Evolutionary conservation across 1,284 basidiomycete genomes (phyloP), one percentile per base, ranked within the genome.

Genomic region (Volvariella surrecta): DNA sequence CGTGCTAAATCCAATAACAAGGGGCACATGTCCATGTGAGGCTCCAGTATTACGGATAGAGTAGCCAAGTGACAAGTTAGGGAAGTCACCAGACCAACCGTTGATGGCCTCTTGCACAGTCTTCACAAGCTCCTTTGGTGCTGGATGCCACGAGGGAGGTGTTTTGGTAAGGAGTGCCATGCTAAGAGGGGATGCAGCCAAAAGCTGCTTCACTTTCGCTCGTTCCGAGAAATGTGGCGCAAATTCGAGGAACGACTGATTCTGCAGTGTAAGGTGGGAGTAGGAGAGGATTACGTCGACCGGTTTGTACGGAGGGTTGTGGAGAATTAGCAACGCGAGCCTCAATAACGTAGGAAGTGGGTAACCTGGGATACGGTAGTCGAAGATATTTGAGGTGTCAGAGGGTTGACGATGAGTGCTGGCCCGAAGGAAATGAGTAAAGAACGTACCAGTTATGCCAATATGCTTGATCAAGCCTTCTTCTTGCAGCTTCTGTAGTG

Each of bases 261-360:
- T 93, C 57, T 91, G 88, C n/a, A 95, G 67, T 22, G 79, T 86
- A 40, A 89, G 75, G 59, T 95, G 89, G n/a, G 80, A 83, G 64
- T 93, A 96, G 9, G 85, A 86, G 48, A 94, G 76, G 30, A 96
- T 59, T 35, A 86, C 72, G 58, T 94, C 92, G 46, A 95, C 59
- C 1, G 88, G 82, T 43, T 73, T 70, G 57, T 68, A 78, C 7
- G 79, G 76, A 4, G 78, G 62, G 7, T 68, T 78, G 54, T 82
- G 73, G 19, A 75, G 64, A 46, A 90, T 76, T 39, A 98, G 70
- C 15, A 89, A 71, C 13, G 89, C 77, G 13, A 97, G 64, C 7
- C 95, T 83, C 7, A 99, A 74, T 10, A 98, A 73, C 1, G 84
- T 83, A 2, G 92, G 88, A n/a, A 98, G 73, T 0, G 93, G 91